Evolutionary conservation across 2,329 filamentous ascomycete genomes (phyloP).

Genomic region (Monascus ruber): DNA sequence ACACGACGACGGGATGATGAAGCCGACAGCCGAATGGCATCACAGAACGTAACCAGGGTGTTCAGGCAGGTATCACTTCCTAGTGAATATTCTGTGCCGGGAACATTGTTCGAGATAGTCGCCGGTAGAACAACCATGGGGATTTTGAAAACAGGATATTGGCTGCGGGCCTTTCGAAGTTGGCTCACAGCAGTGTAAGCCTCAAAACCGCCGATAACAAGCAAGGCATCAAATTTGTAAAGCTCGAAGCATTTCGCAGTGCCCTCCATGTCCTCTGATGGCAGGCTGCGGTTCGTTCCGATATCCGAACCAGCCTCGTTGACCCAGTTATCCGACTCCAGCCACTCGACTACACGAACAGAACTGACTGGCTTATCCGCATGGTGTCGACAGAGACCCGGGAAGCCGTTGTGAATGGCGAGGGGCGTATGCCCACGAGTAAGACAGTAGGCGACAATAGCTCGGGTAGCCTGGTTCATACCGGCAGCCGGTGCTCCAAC

Average conservation of each 20-base stretch:
- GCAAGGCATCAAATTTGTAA: constrained; percentile 83
- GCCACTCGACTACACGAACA: constrained; percentile 78
- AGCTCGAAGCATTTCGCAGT: constrained; percentile 74
- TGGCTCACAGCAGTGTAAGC: constrained; percentile 88
- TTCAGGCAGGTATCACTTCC: constrained; percentile 96
- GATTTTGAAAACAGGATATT: constrained; percentile 80
- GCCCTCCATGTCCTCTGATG: constrained; percentile 71
- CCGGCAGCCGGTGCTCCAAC: constrained; percentile 93
- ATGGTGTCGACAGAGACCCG: constrained; percentile 84
- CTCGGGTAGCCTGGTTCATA: constrained; percentile 94
- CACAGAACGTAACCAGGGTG: constrained; percentile 86
- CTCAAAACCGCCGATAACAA: constrained; percentile 90
- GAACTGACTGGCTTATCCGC: constrained; percentile 68
- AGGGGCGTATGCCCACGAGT: constrained; percentile 85
- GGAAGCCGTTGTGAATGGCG: constrained; percentile 93
- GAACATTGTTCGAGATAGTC: constrained; percentile 98
- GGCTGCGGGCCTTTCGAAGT: constrained; percentile 64
- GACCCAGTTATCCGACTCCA: constrained; percentile 90
- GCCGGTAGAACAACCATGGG: constrained; percentile 84
- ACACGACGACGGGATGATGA: constrained; percentile 86
- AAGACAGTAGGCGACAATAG: constrained; percentile 84
- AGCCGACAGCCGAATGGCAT: constrained; percentile 94
- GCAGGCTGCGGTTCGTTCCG: constrained; percentile 89
- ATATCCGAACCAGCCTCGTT: constrained; percentile 97
- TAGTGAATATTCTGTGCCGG: constrained; percentile 91